Conservation (phyloP, 1,139 yeast genomes). For the Suhomyces bribrorum region DNA sequence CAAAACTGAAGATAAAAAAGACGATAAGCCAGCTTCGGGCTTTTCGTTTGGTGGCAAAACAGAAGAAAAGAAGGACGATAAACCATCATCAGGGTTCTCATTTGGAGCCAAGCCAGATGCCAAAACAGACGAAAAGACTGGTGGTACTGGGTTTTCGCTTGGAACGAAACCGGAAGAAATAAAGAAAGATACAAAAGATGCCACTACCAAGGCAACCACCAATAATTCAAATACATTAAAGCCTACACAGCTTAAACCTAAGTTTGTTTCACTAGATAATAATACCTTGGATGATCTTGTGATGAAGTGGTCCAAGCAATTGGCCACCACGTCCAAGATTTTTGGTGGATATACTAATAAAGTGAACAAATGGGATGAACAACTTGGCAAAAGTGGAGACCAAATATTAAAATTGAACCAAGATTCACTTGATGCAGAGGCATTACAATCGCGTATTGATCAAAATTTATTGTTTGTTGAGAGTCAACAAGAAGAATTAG, state of each 20-base stretch:
- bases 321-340: slow-evolving; percentile 68
- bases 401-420: slow-evolving; percentile 77
- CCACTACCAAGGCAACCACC: slow-evolving; percentile 18
- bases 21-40: slow-evolving; percentile 18
- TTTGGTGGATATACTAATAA: slow-evolving; percentile 78
- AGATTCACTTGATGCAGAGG: slow-evolving; percentile 81
- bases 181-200: slow-evolving; percentile 11
- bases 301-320: slow-evolving; percentile 88
- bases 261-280: slow-evolving; percentile 80
- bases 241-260: slow-evolving; percentile 57
- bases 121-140: slow-evolving; percentile 15
- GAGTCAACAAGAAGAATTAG: slow-evolving; percentile 91
- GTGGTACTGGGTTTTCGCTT: slow-evolving; percentile 17
- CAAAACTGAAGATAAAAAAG: slow-evolving; percentile 14
- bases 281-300: slow-evolving; percentile 91
- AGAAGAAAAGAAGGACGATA: slow-evolving; percentile 15
- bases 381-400: slow-evolving; percentile 81
- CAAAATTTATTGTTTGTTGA: slow-evolving; percentile 84
- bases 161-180: slow-evolving; percentile 20
- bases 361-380: slow-evolving; percentile 82
- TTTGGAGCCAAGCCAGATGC: slow-evolving; percentile 27
- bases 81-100: slow-evolving; percentile 20
- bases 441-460: slow-evolving; percentile 80
- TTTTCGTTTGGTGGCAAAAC: slow-evolving; percentile 19
- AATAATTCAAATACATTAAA: slow-evolving; percentile 35